These are phyloP conservation scores for Paraurostyla sp. DNA, from an alignment of 73 alveolate genomes.

Conservation along the genomic window DNA sequence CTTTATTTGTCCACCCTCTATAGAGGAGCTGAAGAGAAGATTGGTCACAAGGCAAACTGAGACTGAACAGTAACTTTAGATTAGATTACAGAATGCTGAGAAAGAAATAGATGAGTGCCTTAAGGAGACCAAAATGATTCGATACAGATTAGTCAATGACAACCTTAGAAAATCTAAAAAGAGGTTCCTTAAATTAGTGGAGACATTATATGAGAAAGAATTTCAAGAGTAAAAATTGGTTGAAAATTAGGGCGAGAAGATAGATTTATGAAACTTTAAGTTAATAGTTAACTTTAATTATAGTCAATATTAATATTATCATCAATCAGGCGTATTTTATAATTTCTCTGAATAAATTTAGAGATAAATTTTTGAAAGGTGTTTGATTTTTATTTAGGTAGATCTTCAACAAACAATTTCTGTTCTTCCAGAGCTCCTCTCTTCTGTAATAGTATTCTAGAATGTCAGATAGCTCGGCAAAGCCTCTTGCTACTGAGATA, in stretches of 20 bases:
- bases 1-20: slow-evolving; percentile 79
- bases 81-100: slow-evolving; percentile 68
- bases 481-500: slow-evolving; percentile 31
- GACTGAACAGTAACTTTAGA: slow-evolving; percentile 63
- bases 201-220: slow-evolving; percentile 58
- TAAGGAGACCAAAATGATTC: slow-evolving; percentile 33
- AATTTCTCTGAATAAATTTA: slow-evolving; percentile 43
- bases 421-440: slow-evolving; percentile 31
- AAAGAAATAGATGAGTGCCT: slow-evolving; percentile 60
- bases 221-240: background rate
- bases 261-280: background rate
- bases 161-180: slow-evolving; percentile 18
- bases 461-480: slow-evolving; percentile 6
- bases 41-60: slow-evolving; percentile 85
- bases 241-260: background rate
- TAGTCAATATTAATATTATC: background rate
- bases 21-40: slow-evolving; percentile 73
- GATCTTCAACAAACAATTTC: slow-evolving; percentile 42
- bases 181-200: slow-evolving; percentile 24
- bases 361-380: background rate
- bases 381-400: slow-evolving; percentile 6
- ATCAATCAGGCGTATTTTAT: slow-evolving; percentile 61
- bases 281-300: background rate
- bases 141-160: slow-evolving; percentile 61
- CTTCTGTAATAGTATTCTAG: background rate